Base-by-base conservation (phyloP, 345 rosid genomes). In the Salix caprea region DNA sequence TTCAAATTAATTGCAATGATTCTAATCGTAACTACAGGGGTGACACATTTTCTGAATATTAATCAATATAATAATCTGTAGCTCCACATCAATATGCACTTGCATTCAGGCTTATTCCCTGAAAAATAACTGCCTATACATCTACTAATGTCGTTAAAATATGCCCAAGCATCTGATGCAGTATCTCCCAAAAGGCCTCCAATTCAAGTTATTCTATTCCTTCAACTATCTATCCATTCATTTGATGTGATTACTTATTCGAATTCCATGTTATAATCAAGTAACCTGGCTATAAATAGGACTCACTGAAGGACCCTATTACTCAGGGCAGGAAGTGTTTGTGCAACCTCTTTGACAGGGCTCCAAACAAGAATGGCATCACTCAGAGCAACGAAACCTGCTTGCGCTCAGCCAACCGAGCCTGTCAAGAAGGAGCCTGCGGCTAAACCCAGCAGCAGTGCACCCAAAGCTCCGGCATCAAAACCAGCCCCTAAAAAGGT, bases 361-460 rank as follows among this genome's bases (percentile, higher is more conserved):
- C 18, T 36, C 42, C 44, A 14, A 61, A 23, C 26, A 23, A 67
- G 21, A 52, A 84, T 90, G 93, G 87, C 93, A 77, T 90, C 91
- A 62, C 11, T 81, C 69, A 88, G 88, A 78, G 79, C 85, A 66
- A 89, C 78, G 75, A 89, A 89, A 81, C 87, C 91, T n/a, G 80
- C 44, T 65, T 79, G 79, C 34, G 24, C 83, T 65, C 84, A 80
- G 23, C 52, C 80, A 6, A 28, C 78, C 30, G 78, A 37, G 42
- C 85, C 79, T 79, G 32, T 65, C 75, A 84, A 89, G 87, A 85
- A 87, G 74, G 85, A 79, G 61, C 73, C 87, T 13, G 58, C 79
- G 10, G 32, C 50, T n/a, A 21, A 21, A 19, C 48, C 78, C 10
- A 23, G 78, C 42, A 28, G 52, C 23, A 44, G 61, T 30, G 40